Evolutionary conservation across 768 basidiomycete species (phyloP).

Genomic region (Tulasnella sp.): DNA sequence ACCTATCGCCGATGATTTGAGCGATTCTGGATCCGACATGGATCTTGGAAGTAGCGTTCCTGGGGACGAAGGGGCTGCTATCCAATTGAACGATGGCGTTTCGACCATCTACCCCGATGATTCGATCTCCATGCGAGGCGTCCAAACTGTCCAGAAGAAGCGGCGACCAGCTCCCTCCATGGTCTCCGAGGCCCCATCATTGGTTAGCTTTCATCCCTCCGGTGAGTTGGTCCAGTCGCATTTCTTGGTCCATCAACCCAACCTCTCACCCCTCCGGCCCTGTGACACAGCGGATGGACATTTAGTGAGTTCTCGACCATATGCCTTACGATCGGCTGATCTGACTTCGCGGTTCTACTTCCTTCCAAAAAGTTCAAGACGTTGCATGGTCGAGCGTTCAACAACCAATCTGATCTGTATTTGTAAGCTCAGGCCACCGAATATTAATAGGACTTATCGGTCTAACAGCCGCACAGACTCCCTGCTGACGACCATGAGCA

Average conservation of each 20-base stretch:
- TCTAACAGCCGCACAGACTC: neutral
- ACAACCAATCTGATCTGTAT: slow-evolving; percentile 5
- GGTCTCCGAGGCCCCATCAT: neutral
- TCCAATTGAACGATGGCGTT: neutral
- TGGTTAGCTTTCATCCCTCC: slow-evolving; percentile 10
- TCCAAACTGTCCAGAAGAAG: neutral
- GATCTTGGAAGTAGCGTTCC: neutral
- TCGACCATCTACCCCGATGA: slow-evolving; percentile 14
- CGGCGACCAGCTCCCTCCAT: neutral
- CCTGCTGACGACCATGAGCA: slow-evolving; percentile 24
- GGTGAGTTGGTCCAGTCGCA: neutral
- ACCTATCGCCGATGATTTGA: neutral
- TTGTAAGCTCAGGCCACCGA: neutral
- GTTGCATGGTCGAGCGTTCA: slow-evolving; percentile 6
- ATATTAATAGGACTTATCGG: neutral
- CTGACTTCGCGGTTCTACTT: neutral
- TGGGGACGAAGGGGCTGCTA: neutral
- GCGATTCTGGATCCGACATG: neutral
- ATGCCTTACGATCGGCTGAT: neutral
- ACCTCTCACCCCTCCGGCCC: neutral
- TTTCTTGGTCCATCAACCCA: neutral
- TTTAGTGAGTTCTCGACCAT: neutral
- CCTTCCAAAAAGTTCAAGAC: slow-evolving; percentile 3
- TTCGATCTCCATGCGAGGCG: slow-evolving; percentile 11
- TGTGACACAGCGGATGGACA: slow-evolving; percentile 4